These are phyloP conservation scores for Allium sativum DNA, from an alignment of 106 monocot genomes.

Conservation along the genomic window DNA sequence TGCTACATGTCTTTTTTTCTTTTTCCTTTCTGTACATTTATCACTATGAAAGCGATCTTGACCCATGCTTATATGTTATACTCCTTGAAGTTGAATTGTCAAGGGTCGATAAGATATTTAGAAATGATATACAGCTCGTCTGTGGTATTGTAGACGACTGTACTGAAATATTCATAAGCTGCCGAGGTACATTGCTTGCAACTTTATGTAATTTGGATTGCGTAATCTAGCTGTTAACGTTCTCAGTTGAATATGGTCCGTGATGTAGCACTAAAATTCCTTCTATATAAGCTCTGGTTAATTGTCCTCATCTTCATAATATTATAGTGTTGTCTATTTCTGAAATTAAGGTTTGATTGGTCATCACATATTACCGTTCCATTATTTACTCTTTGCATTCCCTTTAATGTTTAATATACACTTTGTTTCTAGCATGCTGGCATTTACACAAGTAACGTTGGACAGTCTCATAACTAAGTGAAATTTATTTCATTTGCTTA, in stretches of 20 bases:
- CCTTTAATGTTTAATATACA: neutral
- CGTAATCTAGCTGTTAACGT: neutral
- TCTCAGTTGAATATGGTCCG: neutral
- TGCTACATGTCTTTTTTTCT: neutral
- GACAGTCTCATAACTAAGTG: no score
- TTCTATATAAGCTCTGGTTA: conserved; percentile 1
- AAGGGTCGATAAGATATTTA: no score
- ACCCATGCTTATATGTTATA: no score
- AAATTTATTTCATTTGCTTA: no score
- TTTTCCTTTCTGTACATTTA: no score
- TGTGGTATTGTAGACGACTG: no score
- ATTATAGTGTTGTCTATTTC: neutral
- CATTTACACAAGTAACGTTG: no score
- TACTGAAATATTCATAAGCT: no score
- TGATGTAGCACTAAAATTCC: neutral
- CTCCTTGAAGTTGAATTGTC: no score
- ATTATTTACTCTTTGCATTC: neutral
- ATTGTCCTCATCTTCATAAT: neutral
- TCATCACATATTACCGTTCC: neutral
- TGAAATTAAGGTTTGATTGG: neutral
- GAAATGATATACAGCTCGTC: no score
- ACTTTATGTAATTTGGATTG: neutral
- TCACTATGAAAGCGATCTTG: no score
- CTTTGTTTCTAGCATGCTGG: neutral
- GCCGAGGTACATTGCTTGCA: no score